Evolutionary conservation across 495 filamentous ascomycete species (phyloP).

Genomic region (Rhypophila decipiens): DNA sequence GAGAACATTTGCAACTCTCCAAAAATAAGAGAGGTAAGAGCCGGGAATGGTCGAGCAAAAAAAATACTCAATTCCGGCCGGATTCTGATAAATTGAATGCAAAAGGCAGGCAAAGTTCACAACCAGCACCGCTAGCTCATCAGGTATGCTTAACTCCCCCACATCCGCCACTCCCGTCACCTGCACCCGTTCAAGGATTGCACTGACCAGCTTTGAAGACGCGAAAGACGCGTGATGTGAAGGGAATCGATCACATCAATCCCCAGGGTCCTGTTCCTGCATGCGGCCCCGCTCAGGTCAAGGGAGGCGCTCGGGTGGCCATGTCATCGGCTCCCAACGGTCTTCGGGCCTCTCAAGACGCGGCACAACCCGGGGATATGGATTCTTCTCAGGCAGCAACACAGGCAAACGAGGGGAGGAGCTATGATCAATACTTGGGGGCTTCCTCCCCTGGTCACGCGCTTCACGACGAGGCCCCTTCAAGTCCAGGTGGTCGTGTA

Average conservation of each 20-base stretch:
- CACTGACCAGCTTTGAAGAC: conserved; percentile 22
- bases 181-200: conserved; percentile 15
- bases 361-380: conserved; percentile 12
- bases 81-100: too few species aligned
- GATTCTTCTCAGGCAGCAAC: conserved; percentile 33
- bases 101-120: neutral
- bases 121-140: neutral
- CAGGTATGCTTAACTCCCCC: neutral
- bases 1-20: neutral
- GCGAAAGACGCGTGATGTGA: conserved; percentile 13
- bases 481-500: neutral
- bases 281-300: neutral
- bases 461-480: neutral
- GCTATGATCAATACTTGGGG: conserved; percentile 31
- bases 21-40: neutral
- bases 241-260: neutral
- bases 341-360: conserved; percentile 1
- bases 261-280: neutral
- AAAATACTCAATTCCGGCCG: too few species aligned
- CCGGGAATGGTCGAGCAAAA: too few species aligned
- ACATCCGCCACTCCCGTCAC: neutral
- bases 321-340: neutral
- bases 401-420: conserved; percentile 38
- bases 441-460: conserved; percentile 6
- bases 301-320: neutral